These are phyloP conservation scores for Populus euphratica DNA, from an alignment of 345 rosid genomes.

Conservation along the genomic window DNA sequence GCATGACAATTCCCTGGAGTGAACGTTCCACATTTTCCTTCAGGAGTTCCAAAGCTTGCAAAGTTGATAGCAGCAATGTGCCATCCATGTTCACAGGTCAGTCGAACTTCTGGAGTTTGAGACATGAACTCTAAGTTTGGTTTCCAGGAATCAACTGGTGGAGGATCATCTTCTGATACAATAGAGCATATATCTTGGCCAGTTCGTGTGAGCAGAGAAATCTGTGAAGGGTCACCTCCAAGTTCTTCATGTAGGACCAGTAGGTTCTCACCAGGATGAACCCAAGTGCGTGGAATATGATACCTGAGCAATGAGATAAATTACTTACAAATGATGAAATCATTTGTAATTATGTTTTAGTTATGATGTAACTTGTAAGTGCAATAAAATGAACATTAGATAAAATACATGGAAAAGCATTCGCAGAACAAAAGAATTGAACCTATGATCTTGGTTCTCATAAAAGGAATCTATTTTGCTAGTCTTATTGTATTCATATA, in stretches of 20 bases:
- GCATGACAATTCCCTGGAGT: constrained; percentile 43
- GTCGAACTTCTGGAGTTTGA: constrained; percentile 40
- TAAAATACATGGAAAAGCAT: neutral
- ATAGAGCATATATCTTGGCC: constrained; percentile 52
- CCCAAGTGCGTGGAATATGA: constrained; percentile 58
- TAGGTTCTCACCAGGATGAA: constrained; percentile 47
- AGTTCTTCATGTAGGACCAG: constrained; percentile 61
- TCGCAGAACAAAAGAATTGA: neutral
- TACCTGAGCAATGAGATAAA: constrained; percentile 31
- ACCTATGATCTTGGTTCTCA: no score
- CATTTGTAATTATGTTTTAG: no score
- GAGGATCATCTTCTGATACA: constrained; percentile 52
- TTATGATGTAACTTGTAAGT: no score
- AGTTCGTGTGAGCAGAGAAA: constrained; percentile 38
- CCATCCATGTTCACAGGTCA: constrained; percentile 58
- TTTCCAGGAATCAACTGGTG: constrained; percentile 49
- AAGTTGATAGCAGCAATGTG: constrained; percentile 43
- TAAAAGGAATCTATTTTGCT: no score
- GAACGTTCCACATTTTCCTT: constrained; percentile 51
- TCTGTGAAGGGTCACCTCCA: constrained; percentile 54
- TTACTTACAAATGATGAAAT: no score
- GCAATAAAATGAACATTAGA: no score
- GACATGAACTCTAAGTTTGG: constrained; percentile 24
- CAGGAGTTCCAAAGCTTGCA: constrained; percentile 59
- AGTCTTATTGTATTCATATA: no score